Evolutionary conservation across 2,329 filamentous ascomycete species (phyloP).

Genomic region (Colletotrichum sp.): DNA sequence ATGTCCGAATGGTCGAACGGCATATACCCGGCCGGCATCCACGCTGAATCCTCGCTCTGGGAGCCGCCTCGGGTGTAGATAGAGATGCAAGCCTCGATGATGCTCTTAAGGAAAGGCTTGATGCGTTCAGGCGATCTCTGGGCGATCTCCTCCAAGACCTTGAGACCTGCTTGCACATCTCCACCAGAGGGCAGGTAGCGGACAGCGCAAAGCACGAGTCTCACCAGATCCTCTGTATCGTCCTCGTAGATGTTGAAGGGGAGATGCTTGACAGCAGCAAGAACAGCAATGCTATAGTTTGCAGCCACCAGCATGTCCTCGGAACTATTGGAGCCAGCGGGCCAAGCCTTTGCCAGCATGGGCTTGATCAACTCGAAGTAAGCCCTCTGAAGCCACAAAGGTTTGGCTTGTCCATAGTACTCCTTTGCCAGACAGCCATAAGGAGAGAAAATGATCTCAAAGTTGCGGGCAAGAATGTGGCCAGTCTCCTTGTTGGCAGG

Average conservation of each 20-base stretch:
- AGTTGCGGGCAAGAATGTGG: slow-evolving; percentile 43
- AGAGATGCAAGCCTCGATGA: slow-evolving; percentile 49
- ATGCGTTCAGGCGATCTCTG: slow-evolving; percentile 49
- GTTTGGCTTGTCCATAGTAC: slow-evolving; percentile 45
- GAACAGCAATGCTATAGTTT: slow-evolving; percentile 52
- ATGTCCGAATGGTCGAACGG: slow-evolving; percentile 7
- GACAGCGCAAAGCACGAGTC: slow-evolving; percentile 53
- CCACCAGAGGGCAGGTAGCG: slow-evolving; percentile 43
- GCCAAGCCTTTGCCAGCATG: slow-evolving; percentile 49
- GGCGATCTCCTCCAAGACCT: slow-evolving; percentile 54
- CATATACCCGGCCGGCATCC: slow-evolving; percentile 34
- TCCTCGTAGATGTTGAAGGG: slow-evolving; percentile 56
- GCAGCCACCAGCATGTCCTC: slow-evolving; percentile 33
- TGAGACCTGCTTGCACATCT: slow-evolving; percentile 54
- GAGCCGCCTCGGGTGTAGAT: slow-evolving; percentile 31
- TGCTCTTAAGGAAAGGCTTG: slow-evolving; percentile 52
- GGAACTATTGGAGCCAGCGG: slow-evolving; percentile 26
- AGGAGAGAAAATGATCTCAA: slow-evolving; percentile 48
- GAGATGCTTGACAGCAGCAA: slow-evolving; percentile 56
- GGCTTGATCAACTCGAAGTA: slow-evolving; percentile 53
- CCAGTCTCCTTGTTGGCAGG: slow-evolving; percentile 38
- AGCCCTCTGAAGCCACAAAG: slow-evolving; percentile 54
- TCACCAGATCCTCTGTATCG: slow-evolving; percentile 52
- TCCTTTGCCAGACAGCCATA: slow-evolving; percentile 43
- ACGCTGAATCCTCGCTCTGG: slow-evolving; percentile 24